Conservation (phyloP, 2,329 filamentous ascomycete species). For the Paraphoma sp. region DNA sequence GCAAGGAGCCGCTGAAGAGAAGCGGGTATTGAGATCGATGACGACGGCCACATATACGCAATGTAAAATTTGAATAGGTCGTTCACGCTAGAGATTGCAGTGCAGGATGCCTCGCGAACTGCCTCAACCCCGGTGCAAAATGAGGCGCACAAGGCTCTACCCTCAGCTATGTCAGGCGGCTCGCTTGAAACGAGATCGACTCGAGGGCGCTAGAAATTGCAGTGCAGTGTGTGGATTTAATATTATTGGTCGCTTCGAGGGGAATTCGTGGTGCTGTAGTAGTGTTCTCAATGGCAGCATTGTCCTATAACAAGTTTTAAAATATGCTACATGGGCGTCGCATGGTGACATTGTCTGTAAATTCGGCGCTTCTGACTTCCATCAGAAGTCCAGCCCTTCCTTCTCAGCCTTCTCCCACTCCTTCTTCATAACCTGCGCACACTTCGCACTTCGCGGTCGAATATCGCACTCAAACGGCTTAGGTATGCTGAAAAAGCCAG, state of each 20-base stretch:
- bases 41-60: too few relatives aligned
- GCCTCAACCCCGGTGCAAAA: too few relatives aligned
- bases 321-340: too few relatives aligned
- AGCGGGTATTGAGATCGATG: slow-evolving; percentile 16
- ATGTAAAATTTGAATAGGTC: neutral
- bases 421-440: slow-evolving; percentile 30
- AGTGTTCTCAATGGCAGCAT: too few relatives aligned
- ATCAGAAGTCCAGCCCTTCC: slow-evolving; percentile 24
- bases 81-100: neutral
- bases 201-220: neutral
- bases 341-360: too few relatives aligned
- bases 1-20: slow-evolving; percentile 28
- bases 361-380: too few relatives aligned
- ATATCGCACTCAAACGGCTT: slow-evolving; percentile 42
- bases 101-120: too few relatives aligned
- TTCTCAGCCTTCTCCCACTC: slow-evolving; percentile 30
- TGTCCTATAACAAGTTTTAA: too few relatives aligned
- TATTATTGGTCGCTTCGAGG: too few relatives aligned
- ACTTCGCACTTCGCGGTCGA: slow-evolving; percentile 26
- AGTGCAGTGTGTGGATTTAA: neutral
- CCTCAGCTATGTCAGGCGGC: too few relatives aligned
- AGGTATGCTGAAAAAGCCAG: slow-evolving; percentile 41
- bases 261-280: neutral
- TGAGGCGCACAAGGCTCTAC: too few relatives aligned
- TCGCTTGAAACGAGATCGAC: too few relatives aligned